These are phyloP conservation scores for Pelargonium myrrhifolium DNA, from an alignment of 441 rosid genomes.

Conservation along the genomic window DNA sequence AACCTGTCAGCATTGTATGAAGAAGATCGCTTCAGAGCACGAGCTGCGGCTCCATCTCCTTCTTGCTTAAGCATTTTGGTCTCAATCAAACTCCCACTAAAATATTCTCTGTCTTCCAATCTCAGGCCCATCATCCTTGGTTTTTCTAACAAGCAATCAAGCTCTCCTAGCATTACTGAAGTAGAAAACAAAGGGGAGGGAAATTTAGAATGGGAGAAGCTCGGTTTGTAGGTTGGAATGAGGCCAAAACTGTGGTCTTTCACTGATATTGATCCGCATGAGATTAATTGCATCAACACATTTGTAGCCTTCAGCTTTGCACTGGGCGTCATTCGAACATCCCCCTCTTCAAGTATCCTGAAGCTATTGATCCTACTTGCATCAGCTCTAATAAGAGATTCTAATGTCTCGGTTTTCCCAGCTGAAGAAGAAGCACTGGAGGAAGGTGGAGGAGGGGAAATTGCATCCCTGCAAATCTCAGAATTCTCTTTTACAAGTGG, in stretches of 20 bases:
- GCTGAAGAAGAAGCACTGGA: conserved; percentile 61
- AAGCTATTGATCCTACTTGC: conserved; percentile 78
- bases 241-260: conserved; percentile 59
- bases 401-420: conserved; percentile 76
- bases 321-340: conserved; percentile 48
- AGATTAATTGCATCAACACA: conserved; percentile 62
- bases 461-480: conserved; percentile 45
- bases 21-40: conserved; percentile 75
- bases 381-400: conserved; percentile 85
- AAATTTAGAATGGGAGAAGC: conserved; percentile 61
- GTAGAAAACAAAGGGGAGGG: conserved; percentile 62
- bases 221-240: conserved; percentile 64
- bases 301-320: conserved; percentile 49
- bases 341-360: conserved; percentile 80
- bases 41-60: conserved; percentile 28
- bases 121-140: conserved; percentile 47
- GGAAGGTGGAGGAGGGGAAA: conserved; percentile 57
- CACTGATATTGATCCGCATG: conserved; percentile 67
- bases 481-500: conserved; percentile 35
- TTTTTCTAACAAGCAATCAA: conserved; percentile 59
- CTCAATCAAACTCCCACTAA: conserved; percentile 68
- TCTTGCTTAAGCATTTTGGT: conserved; percentile 46
- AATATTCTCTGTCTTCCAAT: conserved; percentile 58
- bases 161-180: conserved; percentile 68
- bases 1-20: conserved; percentile 94